Percentiles rank a stretch among this genome's conserved stretches.
Evolutionary conservation across 345 rosid genomes (phyloP).

Genomic region (Lumnitzera littorea): DNA sequence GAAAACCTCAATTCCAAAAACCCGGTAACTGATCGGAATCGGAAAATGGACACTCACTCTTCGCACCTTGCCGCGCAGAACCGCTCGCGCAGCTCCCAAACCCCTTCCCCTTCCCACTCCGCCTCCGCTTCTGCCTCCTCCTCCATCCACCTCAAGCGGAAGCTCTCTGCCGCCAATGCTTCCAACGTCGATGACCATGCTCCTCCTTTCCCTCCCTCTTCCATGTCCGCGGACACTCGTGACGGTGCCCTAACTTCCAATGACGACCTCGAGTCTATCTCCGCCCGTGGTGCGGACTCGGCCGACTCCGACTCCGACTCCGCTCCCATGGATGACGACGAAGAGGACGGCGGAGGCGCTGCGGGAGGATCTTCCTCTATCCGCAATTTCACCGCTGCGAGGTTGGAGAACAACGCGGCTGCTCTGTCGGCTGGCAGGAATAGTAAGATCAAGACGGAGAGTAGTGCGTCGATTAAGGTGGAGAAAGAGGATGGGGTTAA

Average conservation of each 20-base stretch:
- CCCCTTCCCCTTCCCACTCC: constrained; percentile 92
- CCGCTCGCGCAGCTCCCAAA: constrained; percentile 87
- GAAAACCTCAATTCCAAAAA: neutral
- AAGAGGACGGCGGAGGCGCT: constrained; percentile 50
- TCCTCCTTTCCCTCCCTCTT: constrained; percentile 79
- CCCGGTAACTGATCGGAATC: neutral
- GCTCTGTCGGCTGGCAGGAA: constrained; percentile 37
- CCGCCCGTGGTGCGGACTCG: constrained; percentile 80
- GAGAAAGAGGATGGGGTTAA: constrained; percentile 67
- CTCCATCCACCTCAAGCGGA: constrained; percentile 83
- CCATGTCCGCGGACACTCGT: constrained; percentile 91
- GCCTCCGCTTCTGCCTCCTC: constrained; percentile 96
- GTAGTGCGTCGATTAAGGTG: constrained; percentile 45
- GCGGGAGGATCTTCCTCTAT: constrained; percentile 69
- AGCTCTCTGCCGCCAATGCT: constrained; percentile 69
- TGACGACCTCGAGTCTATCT: constrained; percentile 97
- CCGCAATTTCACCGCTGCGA: constrained; percentile 77
- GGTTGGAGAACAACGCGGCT: constrained; percentile 40
- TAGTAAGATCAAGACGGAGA: constrained; percentile 65
- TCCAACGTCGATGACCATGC: constrained; percentile 67
- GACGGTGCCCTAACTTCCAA: constrained; percentile 89
- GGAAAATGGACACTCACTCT: constrained; percentile 53
- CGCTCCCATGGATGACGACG: constrained; percentile 87
- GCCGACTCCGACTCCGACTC: constrained; percentile 83
- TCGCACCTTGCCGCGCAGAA: constrained; percentile 77